phyloP scores from a whole-genome alignment of 352 stramenopile species.

The Phytopythium aichiense region DNA sequence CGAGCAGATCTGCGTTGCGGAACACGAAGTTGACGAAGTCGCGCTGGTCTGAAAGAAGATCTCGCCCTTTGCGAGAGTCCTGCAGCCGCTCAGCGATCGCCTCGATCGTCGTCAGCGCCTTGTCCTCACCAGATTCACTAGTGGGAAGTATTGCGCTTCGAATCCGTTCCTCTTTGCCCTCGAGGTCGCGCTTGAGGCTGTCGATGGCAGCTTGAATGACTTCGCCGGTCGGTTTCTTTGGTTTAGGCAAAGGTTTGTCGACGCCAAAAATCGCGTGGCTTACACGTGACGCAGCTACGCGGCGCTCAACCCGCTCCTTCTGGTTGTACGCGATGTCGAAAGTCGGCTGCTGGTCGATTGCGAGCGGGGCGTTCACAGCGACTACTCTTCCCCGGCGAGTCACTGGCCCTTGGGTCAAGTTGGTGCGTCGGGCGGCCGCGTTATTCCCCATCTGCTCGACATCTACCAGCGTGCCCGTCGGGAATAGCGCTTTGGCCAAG shows the following conservation, averaged over 20 bases:
- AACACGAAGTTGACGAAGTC: constrained; percentile 67
- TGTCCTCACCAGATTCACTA: background rate
- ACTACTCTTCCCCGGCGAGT: constrained; percentile 17
- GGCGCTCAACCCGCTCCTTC: background rate
- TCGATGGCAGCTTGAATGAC: constrained; percentile 32
- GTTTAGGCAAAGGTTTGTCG: constrained; percentile 6
- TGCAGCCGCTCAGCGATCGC: constrained; percentile 35
- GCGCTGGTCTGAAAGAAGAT: constrained; percentile 40
- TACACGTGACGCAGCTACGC: background rate
- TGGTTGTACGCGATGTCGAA: constrained; percentile 45
- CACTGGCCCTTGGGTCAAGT: constrained; percentile 11
- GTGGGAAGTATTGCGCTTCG: background rate
- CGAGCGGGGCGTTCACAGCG: constrained; percentile 20
- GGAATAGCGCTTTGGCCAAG: constrained; percentile 33
- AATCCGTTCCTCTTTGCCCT: background rate
- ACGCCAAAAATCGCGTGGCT: constrained; percentile 1
- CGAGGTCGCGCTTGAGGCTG: constrained; percentile 20
- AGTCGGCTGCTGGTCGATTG: constrained; percentile 14
- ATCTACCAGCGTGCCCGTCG: constrained; percentile 33
- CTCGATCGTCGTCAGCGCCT: constrained; percentile 19
- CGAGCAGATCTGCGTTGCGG: constrained; percentile 39
- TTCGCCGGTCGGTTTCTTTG: constrained; percentile 16
- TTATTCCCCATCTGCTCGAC: constrained; percentile 2
- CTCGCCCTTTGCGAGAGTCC: constrained; percentile 18
- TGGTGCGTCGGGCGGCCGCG: constrained; percentile 9